Evolutionary conservation across 176 grass and related monocot genomes (phyloP).

Genomic region (Oryza coarctata): DNA sequence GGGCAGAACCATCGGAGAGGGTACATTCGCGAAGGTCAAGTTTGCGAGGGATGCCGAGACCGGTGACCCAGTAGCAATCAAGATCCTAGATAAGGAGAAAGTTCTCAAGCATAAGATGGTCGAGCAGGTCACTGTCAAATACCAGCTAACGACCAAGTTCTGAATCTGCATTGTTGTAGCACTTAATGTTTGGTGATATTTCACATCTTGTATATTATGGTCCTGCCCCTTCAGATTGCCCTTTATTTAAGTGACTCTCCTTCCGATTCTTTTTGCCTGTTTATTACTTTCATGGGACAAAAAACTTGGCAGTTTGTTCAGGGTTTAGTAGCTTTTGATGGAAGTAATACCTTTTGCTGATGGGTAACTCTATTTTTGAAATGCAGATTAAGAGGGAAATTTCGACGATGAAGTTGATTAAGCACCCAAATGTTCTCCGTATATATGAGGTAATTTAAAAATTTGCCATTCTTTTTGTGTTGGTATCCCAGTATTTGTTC

Average conservation of each 20-base stretch:
- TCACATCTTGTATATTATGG: constrained; percentile 26
- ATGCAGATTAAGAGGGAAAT: constrained; percentile 97
- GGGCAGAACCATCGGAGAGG: constrained; percentile 88
- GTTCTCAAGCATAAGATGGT: constrained; percentile 94
- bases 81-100: constrained; percentile 96
- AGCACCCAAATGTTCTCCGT: constrained; percentile 93
- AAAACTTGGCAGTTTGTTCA: constrained; percentile 15
- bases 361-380: constrained; percentile 9
- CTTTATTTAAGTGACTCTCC: not conserved
- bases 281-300: not conserved
- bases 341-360: constrained; percentile 12
- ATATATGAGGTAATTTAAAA: constrained; percentile 68
- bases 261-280: not conserved
- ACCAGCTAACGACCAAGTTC: not conserved
- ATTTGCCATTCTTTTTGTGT: not conserved
- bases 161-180: constrained; percentile 10
- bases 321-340: not conserved
- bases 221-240: not conserved
- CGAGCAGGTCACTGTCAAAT: constrained; percentile 69
- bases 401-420: constrained; percentile 93
- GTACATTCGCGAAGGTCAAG: constrained; percentile 88
- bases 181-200: constrained; percentile 13
- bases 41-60: constrained; percentile 77
- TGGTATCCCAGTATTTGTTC: not conserved
- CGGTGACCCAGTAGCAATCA: constrained; percentile 77